phyloP scores from a whole-genome alignment of 2,329 filamentous ascomycete genomes.

The Trichophyton benhamiae region DNA sequence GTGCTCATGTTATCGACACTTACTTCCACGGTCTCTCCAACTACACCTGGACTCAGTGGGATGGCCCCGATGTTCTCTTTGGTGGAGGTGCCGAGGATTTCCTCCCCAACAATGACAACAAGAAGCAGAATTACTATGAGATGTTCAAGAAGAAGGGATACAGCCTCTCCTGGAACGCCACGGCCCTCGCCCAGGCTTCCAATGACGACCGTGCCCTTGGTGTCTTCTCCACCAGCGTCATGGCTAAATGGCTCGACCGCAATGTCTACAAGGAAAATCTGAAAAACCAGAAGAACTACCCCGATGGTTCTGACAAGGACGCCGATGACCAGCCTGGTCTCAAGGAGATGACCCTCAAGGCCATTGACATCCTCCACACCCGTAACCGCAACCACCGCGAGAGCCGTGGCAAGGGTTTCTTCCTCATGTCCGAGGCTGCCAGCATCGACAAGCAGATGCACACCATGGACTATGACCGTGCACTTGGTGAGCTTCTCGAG shows the following conservation, averaged over 20 bases:
- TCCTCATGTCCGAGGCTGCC: conserved; percentile 77
- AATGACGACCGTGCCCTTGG: conserved; percentile 56
- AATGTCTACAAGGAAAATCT: conserved; percentile 68
- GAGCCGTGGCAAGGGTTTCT: conserved; percentile 57
- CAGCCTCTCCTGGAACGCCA: conserved; percentile 61
- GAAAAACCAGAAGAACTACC: conserved; percentile 52
- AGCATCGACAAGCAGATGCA: conserved; percentile 90
- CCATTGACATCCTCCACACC: conserved; percentile 62
- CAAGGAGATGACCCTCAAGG: conserved; percentile 83
- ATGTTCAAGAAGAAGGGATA: conserved; percentile 63
- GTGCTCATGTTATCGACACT: conserved; percentile 61
- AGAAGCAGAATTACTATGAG: conserved; percentile 59
- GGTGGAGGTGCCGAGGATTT: conserved; percentile 77
- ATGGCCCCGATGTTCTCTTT: conserved; percentile 68
- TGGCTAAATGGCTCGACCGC: conserved; percentile 77
- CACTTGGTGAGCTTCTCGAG: conserved; percentile 72
- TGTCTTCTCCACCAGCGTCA: conserved; percentile 61
- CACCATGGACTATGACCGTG: conserved; percentile 69
- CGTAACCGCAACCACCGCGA: conserved; percentile 39
- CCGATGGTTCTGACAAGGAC: conserved; percentile 49
- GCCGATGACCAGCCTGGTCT: conserved; percentile 68
- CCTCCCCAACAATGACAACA: conserved; percentile 53
- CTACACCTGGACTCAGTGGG: conserved; percentile 72
- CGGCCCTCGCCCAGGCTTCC: conserved; percentile 47
- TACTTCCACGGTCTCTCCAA: conserved; percentile 64